A percentile compares a stretch with the other conserved stretches of the same genome.
Conservation (phyloP, 2,329 filamentous ascomycete genomes). For the Bisporella sp. region DNA sequence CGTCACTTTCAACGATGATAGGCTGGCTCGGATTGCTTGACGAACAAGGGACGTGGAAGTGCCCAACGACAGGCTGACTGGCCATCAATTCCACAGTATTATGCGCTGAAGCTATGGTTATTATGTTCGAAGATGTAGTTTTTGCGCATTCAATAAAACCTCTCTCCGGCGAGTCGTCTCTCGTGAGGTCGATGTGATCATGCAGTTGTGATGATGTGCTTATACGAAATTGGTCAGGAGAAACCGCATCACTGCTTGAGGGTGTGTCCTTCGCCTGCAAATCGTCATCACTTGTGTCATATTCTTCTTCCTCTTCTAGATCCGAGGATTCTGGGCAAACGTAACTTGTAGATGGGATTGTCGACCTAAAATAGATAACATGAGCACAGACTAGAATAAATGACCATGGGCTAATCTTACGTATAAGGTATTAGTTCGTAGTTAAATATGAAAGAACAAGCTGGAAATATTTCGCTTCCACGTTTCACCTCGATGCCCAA, state of each 20-base stretch:
- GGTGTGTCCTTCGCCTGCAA: slow-evolving; percentile 10
- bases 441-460: slow-evolving; percentile 23
- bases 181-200: slow-evolving; percentile 24
- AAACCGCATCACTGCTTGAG: slow-evolving; percentile 21
- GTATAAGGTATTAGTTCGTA: slow-evolving; percentile 18
- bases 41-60: no score
- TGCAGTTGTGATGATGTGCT: slow-evolving; percentile 1
- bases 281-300: slow-evolving; percentile 20
- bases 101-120: slow-evolving; percentile 4
- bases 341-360: slow-evolving; percentile 6
- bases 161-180: slow-evolving; percentile 13
- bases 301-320: slow-evolving; percentile 21
- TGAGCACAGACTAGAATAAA: background rate
- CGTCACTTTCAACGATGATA: slow-evolving; percentile 11
- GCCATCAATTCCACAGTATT: slow-evolving; percentile 3
- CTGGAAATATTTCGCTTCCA: slow-evolving; percentile 32
- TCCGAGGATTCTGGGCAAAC: slow-evolving; percentile 23
- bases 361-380: background rate
- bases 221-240: background rate
- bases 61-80: slow-evolving; percentile 1
- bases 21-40: no score
- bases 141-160: no score
- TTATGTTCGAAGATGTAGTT: no score
- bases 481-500: slow-evolving; percentile 44
- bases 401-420: slow-evolving; percentile 14